Evolutionary conservation across 2,329 filamentous ascomycete species (phyloP).

Genomic region (Pyrenochaeta sp.): DNA sequence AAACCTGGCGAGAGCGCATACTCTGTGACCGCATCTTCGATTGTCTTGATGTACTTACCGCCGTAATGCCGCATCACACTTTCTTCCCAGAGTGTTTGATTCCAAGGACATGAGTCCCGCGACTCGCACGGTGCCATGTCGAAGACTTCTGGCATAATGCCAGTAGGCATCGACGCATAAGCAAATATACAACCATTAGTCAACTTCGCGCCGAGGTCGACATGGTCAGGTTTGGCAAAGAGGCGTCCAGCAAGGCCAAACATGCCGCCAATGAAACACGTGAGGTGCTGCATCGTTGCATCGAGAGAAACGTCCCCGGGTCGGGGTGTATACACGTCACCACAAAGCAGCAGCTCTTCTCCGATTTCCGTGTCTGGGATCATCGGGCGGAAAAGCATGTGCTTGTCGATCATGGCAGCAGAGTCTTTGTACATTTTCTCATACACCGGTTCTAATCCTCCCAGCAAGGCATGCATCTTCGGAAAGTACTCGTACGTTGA

Average conservation of each 20-base stretch:
- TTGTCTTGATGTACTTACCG: constrained; percentile 18
- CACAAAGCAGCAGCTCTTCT: constrained; percentile 39
- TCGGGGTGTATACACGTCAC: constrained; percentile 41
- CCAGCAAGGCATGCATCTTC: constrained; percentile 44
- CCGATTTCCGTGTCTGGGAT: constrained; percentile 35
- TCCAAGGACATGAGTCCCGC: constrained; percentile 57
- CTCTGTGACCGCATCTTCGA: constrained; percentile 21
- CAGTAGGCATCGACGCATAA: constrained; percentile 62
- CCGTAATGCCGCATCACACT: constrained; percentile 37
- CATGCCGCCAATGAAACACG: constrained; percentile 69
- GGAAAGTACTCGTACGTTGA: constrained; percentile 49
- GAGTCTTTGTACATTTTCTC: constrained; percentile 64
- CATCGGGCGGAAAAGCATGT: constrained; percentile 59
- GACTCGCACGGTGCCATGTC: constrained; percentile 57
- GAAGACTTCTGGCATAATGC: constrained; percentile 68
- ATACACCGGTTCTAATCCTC: constrained; percentile 56
- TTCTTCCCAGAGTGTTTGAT: constrained; percentile 59
- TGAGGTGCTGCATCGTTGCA: constrained; percentile 64
- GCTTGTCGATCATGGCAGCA: constrained; percentile 52
- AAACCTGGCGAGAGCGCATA: constrained; percentile 50
- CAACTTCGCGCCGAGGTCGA: constrained; percentile 64
- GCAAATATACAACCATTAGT: constrained; percentile 69
- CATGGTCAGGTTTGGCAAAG: constrained; percentile 60
- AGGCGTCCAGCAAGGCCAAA: constrained; percentile 65
- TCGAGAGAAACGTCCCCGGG: constrained; percentile 33